Percentiles rank a stretch among this genome's conserved stretches.
These are phyloP conservation scores for Alternaria metachromatica DNA, from an alignment of 2,329 filamentous ascomycete species.

Conservation along the genomic window DNA sequence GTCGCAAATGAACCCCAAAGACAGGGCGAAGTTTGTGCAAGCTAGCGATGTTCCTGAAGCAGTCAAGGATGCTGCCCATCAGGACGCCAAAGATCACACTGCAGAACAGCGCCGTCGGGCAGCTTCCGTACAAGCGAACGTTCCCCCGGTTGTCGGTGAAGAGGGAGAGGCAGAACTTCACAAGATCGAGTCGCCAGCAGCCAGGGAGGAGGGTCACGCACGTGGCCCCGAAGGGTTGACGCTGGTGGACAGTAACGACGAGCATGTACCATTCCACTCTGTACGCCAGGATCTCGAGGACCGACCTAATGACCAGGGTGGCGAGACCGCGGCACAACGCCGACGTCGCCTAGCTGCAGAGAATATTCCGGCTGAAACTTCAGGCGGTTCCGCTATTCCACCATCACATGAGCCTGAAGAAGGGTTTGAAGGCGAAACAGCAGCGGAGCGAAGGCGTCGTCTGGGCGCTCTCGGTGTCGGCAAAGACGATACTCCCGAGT, in stretches of 20 bases:
- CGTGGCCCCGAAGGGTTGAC: constrained; percentile 50
- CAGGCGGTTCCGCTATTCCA: constrained; percentile 15
- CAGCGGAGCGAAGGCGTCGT: constrained; percentile 74
- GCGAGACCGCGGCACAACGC: constrained; percentile 52
- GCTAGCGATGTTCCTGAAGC: constrained; percentile 55
- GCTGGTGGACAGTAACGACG: constrained; percentile 54
- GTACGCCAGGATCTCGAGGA: constrained; percentile 46
- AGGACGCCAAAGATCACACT: constrained; percentile 49
- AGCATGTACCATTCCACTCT: constrained; percentile 57
- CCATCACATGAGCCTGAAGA: constrained; percentile 25
- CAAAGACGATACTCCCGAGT: constrained; percentile 33
- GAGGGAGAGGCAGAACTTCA: constrained; percentile 43
- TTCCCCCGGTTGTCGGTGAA: constrained; percentile 43
- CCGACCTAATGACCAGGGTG: constrained; percentile 26
- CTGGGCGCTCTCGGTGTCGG: constrained; percentile 73
- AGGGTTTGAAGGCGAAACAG: constrained; percentile 65
- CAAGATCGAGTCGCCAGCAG: constrained; percentile 38
- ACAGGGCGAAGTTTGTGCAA: constrained; percentile 60
- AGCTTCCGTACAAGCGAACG: constrained; percentile 31
- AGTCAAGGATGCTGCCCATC: constrained; percentile 56
- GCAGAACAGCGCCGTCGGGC: constrained; percentile 38
- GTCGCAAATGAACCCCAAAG: constrained; percentile 72
- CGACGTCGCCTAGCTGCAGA: constrained; percentile 48
- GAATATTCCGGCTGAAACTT: constrained; percentile 20
- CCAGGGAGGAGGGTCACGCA: constrained; percentile 28